These are phyloP conservation scores for Apiospora hydei DNA, from an alignment of 2,329 filamentous ascomycete species.

Conservation along the genomic window DNA sequence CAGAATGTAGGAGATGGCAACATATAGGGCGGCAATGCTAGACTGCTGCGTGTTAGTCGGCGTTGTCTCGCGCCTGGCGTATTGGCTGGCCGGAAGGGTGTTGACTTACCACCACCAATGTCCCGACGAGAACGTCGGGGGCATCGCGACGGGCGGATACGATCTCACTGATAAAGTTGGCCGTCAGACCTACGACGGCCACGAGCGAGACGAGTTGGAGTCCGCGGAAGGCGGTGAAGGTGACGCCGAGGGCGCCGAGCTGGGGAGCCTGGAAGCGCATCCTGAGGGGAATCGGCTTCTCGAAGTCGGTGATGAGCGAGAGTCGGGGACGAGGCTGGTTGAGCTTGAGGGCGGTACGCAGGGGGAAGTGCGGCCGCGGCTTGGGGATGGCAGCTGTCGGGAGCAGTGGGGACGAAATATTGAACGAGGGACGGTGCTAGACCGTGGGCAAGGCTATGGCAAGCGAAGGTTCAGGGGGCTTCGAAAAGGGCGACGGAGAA, in stretches of 20 bases:
- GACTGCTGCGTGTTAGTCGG: constrained; percentile 57
- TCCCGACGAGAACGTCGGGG: constrained; percentile 77
- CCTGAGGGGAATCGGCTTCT: constrained; percentile 42
- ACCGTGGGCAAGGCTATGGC: not conserved
- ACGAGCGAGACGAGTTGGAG: constrained; percentile 77
- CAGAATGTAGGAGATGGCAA: constrained; percentile 80
- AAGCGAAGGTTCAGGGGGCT: constrained; percentile 1
- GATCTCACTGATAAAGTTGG: constrained; percentile 84
- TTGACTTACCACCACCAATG: constrained; percentile 76
- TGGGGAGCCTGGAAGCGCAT: constrained; percentile 57
- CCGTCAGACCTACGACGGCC: constrained; percentile 78
- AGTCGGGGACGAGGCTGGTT: constrained; percentile 47
- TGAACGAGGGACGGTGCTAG: constrained; percentile 38
- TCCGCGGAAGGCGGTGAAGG: constrained; percentile 76
- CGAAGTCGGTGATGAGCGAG: constrained; percentile 49
- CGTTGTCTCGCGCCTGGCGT: too few species aligned
- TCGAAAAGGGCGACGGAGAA: constrained; percentile 24
- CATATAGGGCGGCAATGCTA: constrained; percentile 80
- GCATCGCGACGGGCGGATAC: constrained; percentile 69
- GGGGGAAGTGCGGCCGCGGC: constrained; percentile 51
- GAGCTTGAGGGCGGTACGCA: constrained; percentile 46
- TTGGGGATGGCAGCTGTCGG: constrained; percentile 46
- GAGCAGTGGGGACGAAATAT: constrained; percentile 41
- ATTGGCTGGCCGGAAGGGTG: not conserved
- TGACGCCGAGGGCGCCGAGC: constrained; percentile 77